Conservation (phyloP, 345 rosid species). For the Cardamine resedifolia region DNA sequence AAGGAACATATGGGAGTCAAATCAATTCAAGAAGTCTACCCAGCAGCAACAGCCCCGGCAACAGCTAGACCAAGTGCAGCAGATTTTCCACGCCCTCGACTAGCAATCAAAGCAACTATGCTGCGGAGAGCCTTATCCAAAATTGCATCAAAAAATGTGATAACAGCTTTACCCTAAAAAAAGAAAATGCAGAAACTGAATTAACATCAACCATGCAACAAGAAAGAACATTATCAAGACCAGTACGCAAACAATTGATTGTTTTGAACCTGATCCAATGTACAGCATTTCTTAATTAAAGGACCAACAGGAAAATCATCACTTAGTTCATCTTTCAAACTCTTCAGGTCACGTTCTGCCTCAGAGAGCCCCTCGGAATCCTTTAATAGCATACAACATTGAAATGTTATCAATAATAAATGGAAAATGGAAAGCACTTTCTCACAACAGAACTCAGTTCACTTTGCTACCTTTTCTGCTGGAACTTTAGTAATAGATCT, state of each 20-base stretch:
- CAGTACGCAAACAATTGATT: conserved; percentile 2
- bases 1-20: not conserved
- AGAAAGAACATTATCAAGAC: conserved; percentile 10
- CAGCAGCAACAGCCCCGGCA: conserved; percentile 92
- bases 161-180: conserved; percentile 82
- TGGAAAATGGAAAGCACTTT: not conserved
- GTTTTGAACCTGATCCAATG: conserved; percentile 80
- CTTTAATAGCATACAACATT: conserved; percentile 39
- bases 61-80: conserved; percentile 94
- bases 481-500: conserved; percentile 64
- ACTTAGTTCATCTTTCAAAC: conserved; percentile 77
- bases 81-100: conserved; percentile 98
- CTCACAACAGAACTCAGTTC: not conserved
- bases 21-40: conserved; percentile 46
- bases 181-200: conserved; percentile 11
- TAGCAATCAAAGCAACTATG: conserved; percentile 90
- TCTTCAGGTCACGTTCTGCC: conserved; percentile 74
- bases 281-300: conserved; percentile 83
- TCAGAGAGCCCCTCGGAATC: conserved; percentile 91
- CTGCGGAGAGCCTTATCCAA: conserved; percentile 82
- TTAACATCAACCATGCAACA: conserved; percentile 2
- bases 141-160: conserved; percentile 85
- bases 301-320: conserved; percentile 96
- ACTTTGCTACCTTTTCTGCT: conserved; percentile 53
- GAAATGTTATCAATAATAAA: not conserved